A percentile compares a stretch with the other conserved stretches of the same genome.
Conservation (phyloP, 768 basidiomycete species). For the Tricholoma furcatifolium region DNA sequence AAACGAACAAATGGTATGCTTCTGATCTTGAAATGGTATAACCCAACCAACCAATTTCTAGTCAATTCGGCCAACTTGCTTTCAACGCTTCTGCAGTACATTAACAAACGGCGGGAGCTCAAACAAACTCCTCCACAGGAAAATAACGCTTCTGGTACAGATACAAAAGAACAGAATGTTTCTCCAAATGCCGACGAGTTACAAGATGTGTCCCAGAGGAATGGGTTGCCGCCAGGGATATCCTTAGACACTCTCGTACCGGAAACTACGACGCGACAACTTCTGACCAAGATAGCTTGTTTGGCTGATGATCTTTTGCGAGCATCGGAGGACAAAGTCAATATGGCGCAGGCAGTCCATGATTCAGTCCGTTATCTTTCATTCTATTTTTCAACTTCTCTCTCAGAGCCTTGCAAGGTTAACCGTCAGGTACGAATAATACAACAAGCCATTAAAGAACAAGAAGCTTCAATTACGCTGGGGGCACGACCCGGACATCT, state of each 20-base stretch:
- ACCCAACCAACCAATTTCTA: slow-evolving; percentile 18
- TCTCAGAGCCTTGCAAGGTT: slow-evolving; percentile 42
- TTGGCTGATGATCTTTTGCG: slow-evolving; percentile 59
- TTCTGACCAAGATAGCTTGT: slow-evolving; percentile 59
- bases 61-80: slow-evolving; percentile 40
- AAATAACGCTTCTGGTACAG: neutral
- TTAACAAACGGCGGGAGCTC: slow-evolving; percentile 25
- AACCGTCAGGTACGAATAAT: slow-evolving; percentile 78
- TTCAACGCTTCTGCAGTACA: slow-evolving; percentile 47
- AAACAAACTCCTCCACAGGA: neutral
- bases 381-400: slow-evolving; percentile 6
- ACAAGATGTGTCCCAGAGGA: neutral
- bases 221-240: slow-evolving; percentile 15
- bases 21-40: slow-evolving; percentile 7
- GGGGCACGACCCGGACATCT: slow-evolving; percentile 31
- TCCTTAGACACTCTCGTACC: slow-evolving; percentile 25
- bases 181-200: neutral
- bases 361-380: slow-evolving; percentile 53
- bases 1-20: slow-evolving; percentile 55
- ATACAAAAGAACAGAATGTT: neutral
- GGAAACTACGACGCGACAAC: slow-evolving; percentile 40
- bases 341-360: slow-evolving; percentile 66
- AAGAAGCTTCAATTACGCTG: slow-evolving; percentile 40
- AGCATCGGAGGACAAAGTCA: slow-evolving; percentile 76
- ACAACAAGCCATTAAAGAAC: slow-evolving; percentile 60